These are phyloP conservation scores for Chlamydomonas sphaeroides DNA, from an alignment of 139 green algal species.

Conservation along the genomic window DNA sequence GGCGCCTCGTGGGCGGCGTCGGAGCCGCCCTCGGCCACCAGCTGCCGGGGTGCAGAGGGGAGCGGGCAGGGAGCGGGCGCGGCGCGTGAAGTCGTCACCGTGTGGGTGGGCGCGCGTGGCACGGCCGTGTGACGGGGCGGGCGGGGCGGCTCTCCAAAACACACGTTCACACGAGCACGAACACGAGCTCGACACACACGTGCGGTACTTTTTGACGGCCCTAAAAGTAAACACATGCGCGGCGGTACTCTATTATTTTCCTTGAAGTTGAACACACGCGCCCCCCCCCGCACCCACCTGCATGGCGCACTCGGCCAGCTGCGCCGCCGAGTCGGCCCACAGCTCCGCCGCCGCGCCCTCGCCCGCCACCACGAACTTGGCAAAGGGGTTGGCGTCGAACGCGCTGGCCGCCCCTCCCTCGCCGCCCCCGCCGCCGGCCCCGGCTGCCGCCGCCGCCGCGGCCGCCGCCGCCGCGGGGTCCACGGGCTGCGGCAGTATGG, in stretches of 20 bases:
- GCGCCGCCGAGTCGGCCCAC: conserved; percentile 60
- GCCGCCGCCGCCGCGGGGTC: not conserved
- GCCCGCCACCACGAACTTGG: conserved; percentile 80
- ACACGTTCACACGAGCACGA: too few species aligned
- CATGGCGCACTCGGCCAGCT: conserved; percentile 68
- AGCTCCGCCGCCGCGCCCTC: conserved; percentile 53
- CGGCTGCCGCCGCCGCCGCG: not conserved
- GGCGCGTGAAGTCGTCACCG: not conserved
- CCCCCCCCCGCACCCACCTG: conserved; percentile 38
- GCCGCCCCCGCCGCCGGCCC: not conserved
- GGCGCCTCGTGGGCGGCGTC: conserved; percentile 70
- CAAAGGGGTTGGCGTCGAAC: conserved; percentile 64
- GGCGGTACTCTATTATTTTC: too few species aligned
- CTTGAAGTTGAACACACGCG: too few species aligned
- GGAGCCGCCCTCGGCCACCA: conserved; percentile 54
- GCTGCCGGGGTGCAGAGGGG: conserved; percentile 22
- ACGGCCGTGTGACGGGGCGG: too few species aligned
- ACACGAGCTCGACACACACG: too few species aligned
- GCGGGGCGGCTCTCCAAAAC: too few species aligned
- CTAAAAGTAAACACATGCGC: too few species aligned
- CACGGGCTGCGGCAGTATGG: conserved; percentile 57
- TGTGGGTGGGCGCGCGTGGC: not conserved
- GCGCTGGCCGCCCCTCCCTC: not conserved
- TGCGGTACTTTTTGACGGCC: too few species aligned
- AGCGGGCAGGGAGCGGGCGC: not conserved